phyloP scores from a whole-genome alignment of 2,329 filamentous ascomycete species.

The Amauroascus niger region DNA sequence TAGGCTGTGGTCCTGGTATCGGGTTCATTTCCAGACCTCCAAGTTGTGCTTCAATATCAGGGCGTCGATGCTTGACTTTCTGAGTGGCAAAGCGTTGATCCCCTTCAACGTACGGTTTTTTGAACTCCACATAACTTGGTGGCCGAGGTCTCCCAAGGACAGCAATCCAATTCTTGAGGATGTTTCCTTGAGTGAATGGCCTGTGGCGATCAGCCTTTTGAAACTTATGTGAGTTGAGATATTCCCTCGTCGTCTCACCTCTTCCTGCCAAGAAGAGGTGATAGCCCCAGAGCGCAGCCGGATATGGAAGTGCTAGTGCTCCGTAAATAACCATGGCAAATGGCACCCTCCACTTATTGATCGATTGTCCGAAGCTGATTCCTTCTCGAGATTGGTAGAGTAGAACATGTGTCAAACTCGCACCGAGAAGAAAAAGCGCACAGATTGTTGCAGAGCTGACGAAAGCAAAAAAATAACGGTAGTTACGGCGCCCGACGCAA shows the following conservation, averaged over 20 bases:
- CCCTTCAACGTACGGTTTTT: constrained; percentile 62
- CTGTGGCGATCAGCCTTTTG: constrained; percentile 81
- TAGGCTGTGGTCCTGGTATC: constrained; percentile 29
- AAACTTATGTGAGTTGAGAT: constrained; percentile 93
- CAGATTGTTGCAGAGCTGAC: constrained; percentile 70
- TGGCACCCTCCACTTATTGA: constrained; percentile 62
- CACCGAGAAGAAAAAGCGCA: constrained; percentile 63
- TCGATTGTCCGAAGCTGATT: constrained; percentile 58
- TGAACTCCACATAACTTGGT: constrained; percentile 84
- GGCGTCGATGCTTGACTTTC: constrained; percentile 44
- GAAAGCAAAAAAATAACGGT: constrained; percentile 94
- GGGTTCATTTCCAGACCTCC: constrained; percentile 63
- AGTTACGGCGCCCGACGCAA: constrained; percentile 91
- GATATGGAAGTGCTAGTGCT: constrained; percentile 65
- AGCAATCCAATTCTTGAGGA: constrained; percentile 67
- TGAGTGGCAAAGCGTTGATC: constrained; percentile 70
- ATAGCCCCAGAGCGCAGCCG: constrained; percentile 72
- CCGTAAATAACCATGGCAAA: constrained; percentile 86
- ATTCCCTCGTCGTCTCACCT: constrained; percentile 92
- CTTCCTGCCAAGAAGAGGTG: constrained; percentile 84
- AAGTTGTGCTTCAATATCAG: constrained; percentile 43
- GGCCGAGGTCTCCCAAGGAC: constrained; percentile 76
- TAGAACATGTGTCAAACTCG: constrained; percentile 70
- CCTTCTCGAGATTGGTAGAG: constrained; percentile 56
- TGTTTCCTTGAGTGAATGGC: constrained; percentile 71